A percentile compares a stretch with the other conserved stretches of the same genome.
phyloP scores from a whole-genome alignment of 2,329 filamentous ascomycete genomes.

The Corniculantispora saksenae region DNA sequence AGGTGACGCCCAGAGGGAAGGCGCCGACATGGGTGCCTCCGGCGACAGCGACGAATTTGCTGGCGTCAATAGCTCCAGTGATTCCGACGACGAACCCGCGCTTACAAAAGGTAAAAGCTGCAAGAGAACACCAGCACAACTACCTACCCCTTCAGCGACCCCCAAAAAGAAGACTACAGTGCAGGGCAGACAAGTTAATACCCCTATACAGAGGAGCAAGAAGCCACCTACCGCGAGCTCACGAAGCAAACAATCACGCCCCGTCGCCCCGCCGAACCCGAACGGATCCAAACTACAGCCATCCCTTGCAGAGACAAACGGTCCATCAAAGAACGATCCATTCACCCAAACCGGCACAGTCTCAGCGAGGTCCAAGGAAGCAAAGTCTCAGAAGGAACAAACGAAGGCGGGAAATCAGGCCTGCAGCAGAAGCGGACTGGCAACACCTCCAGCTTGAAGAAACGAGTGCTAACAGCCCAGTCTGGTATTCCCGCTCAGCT shows the following conservation, averaged over 20 bases:
- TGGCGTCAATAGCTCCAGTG: not conserved
- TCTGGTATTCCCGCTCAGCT: not conserved
- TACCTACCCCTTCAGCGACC: conserved; percentile 28
- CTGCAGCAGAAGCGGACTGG: not conserved
- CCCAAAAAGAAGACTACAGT: conserved; percentile 27
- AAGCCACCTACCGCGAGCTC: conserved; percentile 24
- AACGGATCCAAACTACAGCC: conserved; percentile 29
- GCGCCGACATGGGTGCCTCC: not conserved
- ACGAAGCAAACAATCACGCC: conserved; percentile 24
- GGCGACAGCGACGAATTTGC: conserved; percentile 14
- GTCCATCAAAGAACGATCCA: not conserved
- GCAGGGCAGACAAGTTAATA: conserved; percentile 36
- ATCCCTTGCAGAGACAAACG: conserved; percentile 27
- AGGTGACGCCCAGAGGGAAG: not conserved
- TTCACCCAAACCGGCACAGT: not conserved
- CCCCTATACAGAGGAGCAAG: conserved; percentile 30
- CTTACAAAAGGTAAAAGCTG: conserved; percentile 39
- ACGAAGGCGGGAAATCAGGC: not conserved
- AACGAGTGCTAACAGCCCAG: not conserved
- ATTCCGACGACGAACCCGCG: conserved; percentile 24
- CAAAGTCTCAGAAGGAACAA: not conserved
- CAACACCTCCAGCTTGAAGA: not conserved
- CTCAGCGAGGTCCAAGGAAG: not conserved
- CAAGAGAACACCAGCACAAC: conserved; percentile 28
- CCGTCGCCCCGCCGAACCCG: conserved; percentile 16